phyloP scores from a whole-genome alignment of 106 monocot genomes.

The Amphibolis antarctica region DNA sequence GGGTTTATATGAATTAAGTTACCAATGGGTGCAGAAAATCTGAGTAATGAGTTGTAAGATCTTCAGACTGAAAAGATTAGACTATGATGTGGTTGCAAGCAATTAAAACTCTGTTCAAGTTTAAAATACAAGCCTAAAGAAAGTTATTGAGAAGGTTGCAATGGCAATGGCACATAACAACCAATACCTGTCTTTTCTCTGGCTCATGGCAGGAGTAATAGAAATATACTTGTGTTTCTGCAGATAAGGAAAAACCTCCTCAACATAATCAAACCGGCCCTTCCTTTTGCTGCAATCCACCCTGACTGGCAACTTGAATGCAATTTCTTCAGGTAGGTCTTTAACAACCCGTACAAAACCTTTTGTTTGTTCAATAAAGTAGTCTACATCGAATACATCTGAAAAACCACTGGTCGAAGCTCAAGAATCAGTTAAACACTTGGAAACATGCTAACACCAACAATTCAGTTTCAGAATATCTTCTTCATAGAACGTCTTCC shows the following conservation, averaged over 20 bases:
- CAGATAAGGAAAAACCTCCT: slow-evolving; percentile 55
- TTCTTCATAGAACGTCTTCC: no score
- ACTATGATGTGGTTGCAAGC: no score
- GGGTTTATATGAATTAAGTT: no score
- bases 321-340: slow-evolving; percentile 60
- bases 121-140: background rate
- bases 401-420: slow-evolving; percentile 60
- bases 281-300: slow-evolving; percentile 95
- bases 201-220: slow-evolving; percentile 84
- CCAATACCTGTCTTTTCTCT: slow-evolving; percentile 86
- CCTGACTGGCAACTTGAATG: slow-evolving; percentile 41
- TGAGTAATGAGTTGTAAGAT: no score
- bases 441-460: background rate
- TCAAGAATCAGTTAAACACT: background rate
- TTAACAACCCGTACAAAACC: slow-evolving; percentile 55
- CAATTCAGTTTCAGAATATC: no score
- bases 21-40: no score
- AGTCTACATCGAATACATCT: slow-evolving; percentile 86
- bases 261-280: slow-evolving; percentile 78
- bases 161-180: background rate
- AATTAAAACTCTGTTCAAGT: no score
- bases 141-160: background rate
- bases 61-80: no score
- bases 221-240: slow-evolving; percentile 71
- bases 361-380: slow-evolving; percentile 55